Conservation (phyloP, 768 basidiomycete species). For the Auricularia auricula-judae region DNA sequence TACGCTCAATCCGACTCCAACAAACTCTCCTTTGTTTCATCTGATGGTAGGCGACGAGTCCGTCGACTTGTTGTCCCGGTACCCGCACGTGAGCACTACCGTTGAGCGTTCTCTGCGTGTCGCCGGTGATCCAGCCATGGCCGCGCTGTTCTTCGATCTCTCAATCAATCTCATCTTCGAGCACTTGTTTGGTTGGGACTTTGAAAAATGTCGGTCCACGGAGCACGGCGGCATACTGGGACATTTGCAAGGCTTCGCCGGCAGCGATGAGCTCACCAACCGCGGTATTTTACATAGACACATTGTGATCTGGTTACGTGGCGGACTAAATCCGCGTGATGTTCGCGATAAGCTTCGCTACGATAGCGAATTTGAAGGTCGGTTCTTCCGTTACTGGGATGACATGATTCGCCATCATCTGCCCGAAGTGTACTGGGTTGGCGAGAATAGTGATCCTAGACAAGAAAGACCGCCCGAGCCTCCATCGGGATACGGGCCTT, state of each 20-base stretch:
- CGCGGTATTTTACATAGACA: slow-evolving; percentile 21
- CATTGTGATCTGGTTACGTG: slow-evolving; percentile 20
- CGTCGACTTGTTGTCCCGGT: slow-evolving; percentile 8
- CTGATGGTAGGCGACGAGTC: slow-evolving; percentile 17
- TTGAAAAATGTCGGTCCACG: slow-evolving; percentile 2
- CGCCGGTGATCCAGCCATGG: slow-evolving; percentile 24
- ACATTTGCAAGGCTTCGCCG: slow-evolving; percentile 20
- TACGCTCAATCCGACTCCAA: slow-evolving; percentile 16
- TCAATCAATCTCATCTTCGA: slow-evolving; percentile 15
- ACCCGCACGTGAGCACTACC: slow-evolving; percentile 12
- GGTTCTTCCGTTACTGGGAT: slow-evolving; percentile 23
- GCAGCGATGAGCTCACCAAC: slow-evolving; percentile 18
- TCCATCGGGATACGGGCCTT: background rate
- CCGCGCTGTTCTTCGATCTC: slow-evolving; percentile 24
- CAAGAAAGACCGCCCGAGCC: slow-evolving; percentile 15
- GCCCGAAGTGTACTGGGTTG: slow-evolving; percentile 15
- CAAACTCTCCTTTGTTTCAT: slow-evolving; percentile 20
- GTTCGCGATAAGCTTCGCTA: slow-evolving; percentile 14
- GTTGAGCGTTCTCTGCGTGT: slow-evolving; percentile 13
- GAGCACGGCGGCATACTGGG: slow-evolving; percentile 21
- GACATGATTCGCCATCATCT: slow-evolving; percentile 21
- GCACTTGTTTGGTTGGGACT: slow-evolving; percentile 20
- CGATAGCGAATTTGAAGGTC: slow-evolving; percentile 10
- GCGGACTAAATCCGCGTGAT: slow-evolving; percentile 21
- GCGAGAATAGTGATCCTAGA: slow-evolving; percentile 14